Base-by-base conservation (phyloP, 768 basidiomycete genomes). In the Myochromella boudieri region DNA sequence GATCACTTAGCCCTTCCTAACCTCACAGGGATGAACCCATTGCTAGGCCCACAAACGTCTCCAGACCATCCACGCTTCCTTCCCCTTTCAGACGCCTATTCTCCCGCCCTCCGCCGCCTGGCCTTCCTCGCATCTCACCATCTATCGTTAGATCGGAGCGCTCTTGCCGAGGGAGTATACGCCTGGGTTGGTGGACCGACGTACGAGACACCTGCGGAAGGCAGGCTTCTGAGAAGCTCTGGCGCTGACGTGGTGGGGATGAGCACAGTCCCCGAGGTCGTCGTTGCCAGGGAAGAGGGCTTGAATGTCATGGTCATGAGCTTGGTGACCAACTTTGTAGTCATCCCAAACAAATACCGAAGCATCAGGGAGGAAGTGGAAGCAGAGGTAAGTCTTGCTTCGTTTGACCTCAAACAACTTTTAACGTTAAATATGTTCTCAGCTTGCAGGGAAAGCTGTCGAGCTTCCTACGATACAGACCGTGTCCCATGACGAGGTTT, bases 161-260 rank as follows among this genome's bases (percentile, higher is more conserved):
- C 83, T 2, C 70, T 94, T 10, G 80, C 78, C 2, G 92, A 94
- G 61, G 92, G 93, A 0, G 81, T 78, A 2, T 95, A 95, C 55
- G 91, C 91, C 1, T 95, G 90, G 88, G 92, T 95, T 37, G 78
- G 82, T 24, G 92, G 93, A 0, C 92, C 93, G 11, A 88, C 90
- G 6, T 95, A 95, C 60, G 92, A 95, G 67, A 90, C 88, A 0
- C 82, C 87, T 2, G 91, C 90, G 0, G 92, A 95, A 56, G 92
- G 91, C 25, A 72, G 84, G 38, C 83, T 93, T 67, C 68, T 95
- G 31, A 70, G 86, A 12, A 66, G 68, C 6, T 82, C 80, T 0
- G 92, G 92, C 3, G 92, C 86, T 1, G 90, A 91, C 56, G 87
- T 93, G n/a, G 92, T 94, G 1, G 92, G 92, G 1, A 95, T 95